Conservation (phyloP, 768 basidiomycete genomes). For the Pleurotus ostreatus region DNA sequence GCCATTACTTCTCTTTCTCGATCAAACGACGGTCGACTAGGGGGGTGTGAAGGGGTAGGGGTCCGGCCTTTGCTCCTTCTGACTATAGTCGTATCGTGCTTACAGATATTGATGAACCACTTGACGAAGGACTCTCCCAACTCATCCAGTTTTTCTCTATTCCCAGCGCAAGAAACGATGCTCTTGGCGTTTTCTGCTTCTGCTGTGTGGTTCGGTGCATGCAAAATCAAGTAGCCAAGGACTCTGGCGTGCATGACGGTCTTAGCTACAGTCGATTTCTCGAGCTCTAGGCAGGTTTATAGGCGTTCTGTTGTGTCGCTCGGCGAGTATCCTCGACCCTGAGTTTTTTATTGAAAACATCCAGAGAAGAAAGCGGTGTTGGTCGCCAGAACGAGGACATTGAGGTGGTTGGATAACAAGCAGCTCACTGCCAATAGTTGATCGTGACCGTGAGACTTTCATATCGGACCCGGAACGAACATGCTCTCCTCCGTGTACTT, state of each 20-base stretch:
- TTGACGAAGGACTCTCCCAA: not conserved
- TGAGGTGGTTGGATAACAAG: too few relatives aligned
- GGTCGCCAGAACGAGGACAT: too few relatives aligned
- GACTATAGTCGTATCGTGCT: not conserved
- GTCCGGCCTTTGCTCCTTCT: not conserved
- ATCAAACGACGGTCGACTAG: too few relatives aligned
- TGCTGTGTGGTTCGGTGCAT: conserved; percentile 5
- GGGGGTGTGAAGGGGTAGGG: not conserved
- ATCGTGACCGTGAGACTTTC: too few relatives aligned
- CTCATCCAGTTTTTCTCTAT: not conserved
- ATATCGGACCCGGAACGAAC: too few relatives aligned
- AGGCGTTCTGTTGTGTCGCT: not conserved
- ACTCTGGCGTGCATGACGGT: conserved; percentile 9
- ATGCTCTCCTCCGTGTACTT: too few relatives aligned
- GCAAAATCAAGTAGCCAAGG: conserved; percentile 11
- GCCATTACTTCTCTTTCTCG: not conserved
- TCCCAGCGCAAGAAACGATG: not conserved
- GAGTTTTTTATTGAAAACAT: not conserved
- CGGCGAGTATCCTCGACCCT: not conserved
- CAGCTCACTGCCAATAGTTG: too few relatives aligned
- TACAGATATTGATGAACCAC: not conserved
- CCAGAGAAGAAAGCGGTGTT: too few relatives aligned
- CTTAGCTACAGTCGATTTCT: not conserved
- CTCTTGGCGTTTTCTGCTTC: not conserved
- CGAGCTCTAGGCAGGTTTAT: not conserved